phyloP scores from a whole-genome alignment of 495 filamentous ascomycete genomes.

The Penicillium bovifimosum region DNA sequence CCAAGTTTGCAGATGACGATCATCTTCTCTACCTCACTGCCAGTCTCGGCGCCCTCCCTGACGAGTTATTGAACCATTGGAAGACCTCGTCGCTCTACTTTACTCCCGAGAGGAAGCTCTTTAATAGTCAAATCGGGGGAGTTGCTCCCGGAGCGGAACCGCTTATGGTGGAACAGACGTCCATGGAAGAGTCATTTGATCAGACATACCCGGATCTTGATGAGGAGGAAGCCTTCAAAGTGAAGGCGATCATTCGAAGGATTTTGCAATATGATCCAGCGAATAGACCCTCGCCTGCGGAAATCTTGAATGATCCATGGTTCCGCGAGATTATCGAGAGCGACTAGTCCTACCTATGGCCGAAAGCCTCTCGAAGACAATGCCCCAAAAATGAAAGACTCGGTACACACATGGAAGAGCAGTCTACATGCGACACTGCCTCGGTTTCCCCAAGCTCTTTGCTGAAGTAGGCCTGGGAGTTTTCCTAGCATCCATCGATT shows the following conservation, averaged over 20 bases:
- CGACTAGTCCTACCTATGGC: too few species aligned
- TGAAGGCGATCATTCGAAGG: conserved; percentile 26
- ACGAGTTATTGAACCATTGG: conserved; percentile 22
- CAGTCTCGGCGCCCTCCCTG: conserved; percentile 20
- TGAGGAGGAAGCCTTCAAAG: conserved; percentile 21
- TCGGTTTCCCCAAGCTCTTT: too few species aligned
- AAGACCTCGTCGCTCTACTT: conserved; percentile 27
- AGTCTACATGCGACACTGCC: too few species aligned
- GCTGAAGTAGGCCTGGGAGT: too few species aligned
- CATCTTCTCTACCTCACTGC: conserved; percentile 21
- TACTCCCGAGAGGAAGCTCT: conserved; percentile 25
- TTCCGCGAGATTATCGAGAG: conserved; percentile 17
- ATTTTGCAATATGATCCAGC: conserved; percentile 32
- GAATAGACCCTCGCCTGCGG: conserved; percentile 24
- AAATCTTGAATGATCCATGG: conserved; percentile 28
- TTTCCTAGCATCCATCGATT: too few species aligned
- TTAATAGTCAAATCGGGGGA: conserved; percentile 22
- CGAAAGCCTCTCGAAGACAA: too few species aligned
- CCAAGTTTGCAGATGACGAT: conserved; percentile 17
- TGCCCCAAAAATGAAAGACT: too few species aligned
- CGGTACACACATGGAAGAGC: too few species aligned
- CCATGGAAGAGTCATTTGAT: conserved; percentile 29
- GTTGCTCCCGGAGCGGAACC: conserved; percentile 5
- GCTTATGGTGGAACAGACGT: conserved; percentile 8
- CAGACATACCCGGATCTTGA: conserved; percentile 19